phyloP scores from a whole-genome alignment of 352 stramenopile genomes.

The Plasmopara muralis region DNA sequence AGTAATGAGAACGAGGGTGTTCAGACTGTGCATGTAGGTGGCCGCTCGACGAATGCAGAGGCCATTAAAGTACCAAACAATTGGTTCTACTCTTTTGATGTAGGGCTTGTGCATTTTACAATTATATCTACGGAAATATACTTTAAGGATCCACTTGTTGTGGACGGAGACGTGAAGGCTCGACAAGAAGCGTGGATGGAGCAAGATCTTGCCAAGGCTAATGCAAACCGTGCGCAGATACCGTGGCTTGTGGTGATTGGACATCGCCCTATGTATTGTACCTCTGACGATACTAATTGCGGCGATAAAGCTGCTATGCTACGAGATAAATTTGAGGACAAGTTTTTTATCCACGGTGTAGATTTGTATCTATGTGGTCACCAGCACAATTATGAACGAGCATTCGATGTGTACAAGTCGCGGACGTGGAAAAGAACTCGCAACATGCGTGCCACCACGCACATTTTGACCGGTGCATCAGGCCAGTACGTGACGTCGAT shows the following conservation, averaged over 20 bases:
- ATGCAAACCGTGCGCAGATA: slow-evolving; percentile 52
- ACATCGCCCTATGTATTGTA: slow-evolving; percentile 87
- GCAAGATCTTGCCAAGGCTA: slow-evolving; percentile 53
- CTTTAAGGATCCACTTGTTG: slow-evolving; percentile 62
- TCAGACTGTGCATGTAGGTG: slow-evolving; percentile 38
- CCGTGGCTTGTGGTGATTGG: slow-evolving; percentile 85
- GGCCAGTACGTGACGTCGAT: slow-evolving; percentile 73
- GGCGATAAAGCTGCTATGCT: slow-evolving; percentile 57
- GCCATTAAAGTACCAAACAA: slow-evolving; percentile 71
- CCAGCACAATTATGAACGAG: slow-evolving; percentile 89
- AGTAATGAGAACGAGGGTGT: slow-evolving; percentile 64
- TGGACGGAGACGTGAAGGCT: slow-evolving; percentile 41
- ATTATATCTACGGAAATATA: slow-evolving; percentile 87
- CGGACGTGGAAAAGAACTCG: slow-evolving; percentile 54
- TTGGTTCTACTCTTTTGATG: slow-evolving; percentile 86
- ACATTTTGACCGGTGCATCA: slow-evolving; percentile 87
- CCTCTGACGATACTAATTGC: slow-evolving; percentile 69
- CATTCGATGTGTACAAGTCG: slow-evolving; percentile 72
- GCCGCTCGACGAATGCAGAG: slow-evolving; percentile 18
- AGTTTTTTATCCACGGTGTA: slow-evolving; percentile 68
- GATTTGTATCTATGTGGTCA: slow-evolving; percentile 87
- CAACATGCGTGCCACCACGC: slow-evolving; percentile 82
- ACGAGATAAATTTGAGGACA: slow-evolving; percentile 60
- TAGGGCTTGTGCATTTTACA: slow-evolving; percentile 83
- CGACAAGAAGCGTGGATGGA: slow-evolving; percentile 65